Conservation (phyloP, 257 asterid species). For the Nicotiana tomentosiformis region DNA sequence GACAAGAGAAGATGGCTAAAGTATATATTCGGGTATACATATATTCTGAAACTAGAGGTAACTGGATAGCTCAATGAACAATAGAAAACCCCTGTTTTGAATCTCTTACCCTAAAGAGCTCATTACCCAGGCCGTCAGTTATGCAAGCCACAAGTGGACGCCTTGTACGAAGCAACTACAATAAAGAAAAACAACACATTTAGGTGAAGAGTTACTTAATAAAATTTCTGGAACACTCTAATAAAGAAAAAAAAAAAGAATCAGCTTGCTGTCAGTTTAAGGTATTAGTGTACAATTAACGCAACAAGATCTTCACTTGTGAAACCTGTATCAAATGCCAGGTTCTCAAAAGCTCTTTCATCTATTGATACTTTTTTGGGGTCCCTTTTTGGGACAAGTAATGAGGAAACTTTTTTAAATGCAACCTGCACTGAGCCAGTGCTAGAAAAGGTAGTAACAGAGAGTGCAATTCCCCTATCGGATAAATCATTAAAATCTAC, state of each 20-base stretch:
- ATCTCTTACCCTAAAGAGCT: constrained; percentile 69
- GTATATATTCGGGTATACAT: not conserved
- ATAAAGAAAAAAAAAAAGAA: not conserved
- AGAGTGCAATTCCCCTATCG: not conserved
- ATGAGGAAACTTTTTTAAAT: not conserved
- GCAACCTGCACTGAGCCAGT: not conserved
- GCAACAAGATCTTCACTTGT: constrained; percentile 1
- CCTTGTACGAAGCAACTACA: constrained; percentile 77
- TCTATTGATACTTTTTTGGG: not conserved
- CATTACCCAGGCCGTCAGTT: constrained; percentile 75
- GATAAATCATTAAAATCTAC: not conserved
- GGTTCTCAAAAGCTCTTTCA: not conserved
- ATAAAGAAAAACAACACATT: constrained; percentile 14
- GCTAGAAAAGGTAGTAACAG: not conserved
- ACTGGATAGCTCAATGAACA: not conserved
- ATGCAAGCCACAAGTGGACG: constrained; percentile 83
- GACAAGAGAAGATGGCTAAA: constrained; percentile 1
- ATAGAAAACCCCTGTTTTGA: not conserved
- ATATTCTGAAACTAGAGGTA: constrained; percentile 1
- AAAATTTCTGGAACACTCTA: not conserved
- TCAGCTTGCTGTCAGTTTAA: not conserved
- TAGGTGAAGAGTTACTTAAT: not conserved
- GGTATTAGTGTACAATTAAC: not conserved
- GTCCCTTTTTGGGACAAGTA: not conserved
- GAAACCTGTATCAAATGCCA: not conserved